Conservation (phyloP, 768 basidiomycete species). For the Pulveroboletus ravenelii region DNA sequence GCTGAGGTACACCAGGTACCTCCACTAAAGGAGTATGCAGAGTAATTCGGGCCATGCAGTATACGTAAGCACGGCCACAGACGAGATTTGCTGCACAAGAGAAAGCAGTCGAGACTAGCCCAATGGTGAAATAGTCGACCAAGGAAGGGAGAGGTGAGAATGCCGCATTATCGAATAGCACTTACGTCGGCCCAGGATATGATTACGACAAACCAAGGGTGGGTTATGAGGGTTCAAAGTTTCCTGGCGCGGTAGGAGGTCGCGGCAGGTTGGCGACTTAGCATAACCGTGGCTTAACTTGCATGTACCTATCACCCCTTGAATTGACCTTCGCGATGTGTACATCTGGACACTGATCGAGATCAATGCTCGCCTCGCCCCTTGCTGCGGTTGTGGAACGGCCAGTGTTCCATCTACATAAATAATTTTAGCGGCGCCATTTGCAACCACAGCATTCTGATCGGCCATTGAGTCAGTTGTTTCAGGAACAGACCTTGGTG, state of each 20-base stretch:
- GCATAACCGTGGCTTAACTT: no score
- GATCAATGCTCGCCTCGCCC: background rate
- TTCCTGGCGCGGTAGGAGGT: no score
- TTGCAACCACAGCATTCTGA: background rate
- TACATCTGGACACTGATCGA: background rate
- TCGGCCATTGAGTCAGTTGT: background rate
- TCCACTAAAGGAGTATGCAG: constrained; percentile 9
- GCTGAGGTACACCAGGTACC: constrained; percentile 3
- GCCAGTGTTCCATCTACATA: background rate
- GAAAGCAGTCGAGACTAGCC: no score
- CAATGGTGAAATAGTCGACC: no score
- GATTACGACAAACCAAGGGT: background rate
- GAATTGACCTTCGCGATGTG: background rate
- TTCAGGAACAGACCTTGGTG: background rate
- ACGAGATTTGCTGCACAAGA: no score
- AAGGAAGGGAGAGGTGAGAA: no score
- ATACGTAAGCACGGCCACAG: constrained; percentile 7
- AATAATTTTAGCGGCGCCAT: background rate
- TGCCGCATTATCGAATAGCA: background rate
- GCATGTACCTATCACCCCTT: no score
- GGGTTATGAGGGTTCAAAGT: background rate
- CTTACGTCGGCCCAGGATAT: constrained; percentile 7
- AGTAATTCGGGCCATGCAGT: constrained; percentile 2
- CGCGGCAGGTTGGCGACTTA: no score
- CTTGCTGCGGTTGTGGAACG: background rate